A percentile compares a stretch with the other conserved stretches of the same genome.
phyloP scores from a whole-genome alignment of 768 basidiomycete species.

The Brasilioporus rufonigricans region DNA sequence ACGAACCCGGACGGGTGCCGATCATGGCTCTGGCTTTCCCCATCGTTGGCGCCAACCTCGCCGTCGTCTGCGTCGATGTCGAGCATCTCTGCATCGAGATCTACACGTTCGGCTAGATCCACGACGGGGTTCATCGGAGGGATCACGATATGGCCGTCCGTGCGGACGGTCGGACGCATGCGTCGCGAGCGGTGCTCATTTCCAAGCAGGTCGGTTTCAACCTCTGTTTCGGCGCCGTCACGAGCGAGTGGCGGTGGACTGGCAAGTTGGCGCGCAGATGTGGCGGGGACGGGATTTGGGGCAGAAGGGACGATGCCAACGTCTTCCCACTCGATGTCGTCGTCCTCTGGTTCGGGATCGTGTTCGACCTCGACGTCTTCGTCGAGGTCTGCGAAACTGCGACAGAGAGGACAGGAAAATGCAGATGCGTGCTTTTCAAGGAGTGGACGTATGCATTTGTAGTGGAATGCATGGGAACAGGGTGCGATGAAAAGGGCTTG shows the following conservation, averaged over 20 bases:
- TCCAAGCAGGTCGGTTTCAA: conserved; percentile 26
- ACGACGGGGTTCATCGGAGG: conserved; percentile 7
- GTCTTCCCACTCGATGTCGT: conserved; percentile 27
- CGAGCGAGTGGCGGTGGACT: conserved; percentile 24
- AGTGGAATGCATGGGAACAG: conserved; percentile 94
- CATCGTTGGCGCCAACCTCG: not conserved
- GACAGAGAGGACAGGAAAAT: conserved; percentile 93
- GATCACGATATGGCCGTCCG: conserved; percentile 20
- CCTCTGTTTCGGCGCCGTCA: conserved; percentile 35
- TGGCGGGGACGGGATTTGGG: not conserved
- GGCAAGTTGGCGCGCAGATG: conserved; percentile 14
- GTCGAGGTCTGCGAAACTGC: conserved; percentile 93
- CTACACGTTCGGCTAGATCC: conserved; percentile 11
- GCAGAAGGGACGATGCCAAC: not conserved
- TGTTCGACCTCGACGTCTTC: conserved; percentile 85
- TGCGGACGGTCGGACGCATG: conserved; percentile 26
- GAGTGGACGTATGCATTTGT: conserved; percentile 94
- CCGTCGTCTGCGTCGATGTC: conserved; percentile 18
- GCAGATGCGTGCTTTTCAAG: conserved; percentile 87
- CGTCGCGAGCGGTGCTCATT: conserved; percentile 15
- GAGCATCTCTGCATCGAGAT: conserved; percentile 29
- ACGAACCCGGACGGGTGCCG: conserved; percentile 4
- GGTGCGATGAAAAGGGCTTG: conserved; percentile 98
- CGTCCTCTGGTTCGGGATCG: conserved; percentile 31
- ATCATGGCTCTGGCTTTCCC: conserved; percentile 8